phyloP scores from a whole-genome alignment of 2,329 filamentous ascomycete species.

The Fusarium albosuccineum region DNA sequence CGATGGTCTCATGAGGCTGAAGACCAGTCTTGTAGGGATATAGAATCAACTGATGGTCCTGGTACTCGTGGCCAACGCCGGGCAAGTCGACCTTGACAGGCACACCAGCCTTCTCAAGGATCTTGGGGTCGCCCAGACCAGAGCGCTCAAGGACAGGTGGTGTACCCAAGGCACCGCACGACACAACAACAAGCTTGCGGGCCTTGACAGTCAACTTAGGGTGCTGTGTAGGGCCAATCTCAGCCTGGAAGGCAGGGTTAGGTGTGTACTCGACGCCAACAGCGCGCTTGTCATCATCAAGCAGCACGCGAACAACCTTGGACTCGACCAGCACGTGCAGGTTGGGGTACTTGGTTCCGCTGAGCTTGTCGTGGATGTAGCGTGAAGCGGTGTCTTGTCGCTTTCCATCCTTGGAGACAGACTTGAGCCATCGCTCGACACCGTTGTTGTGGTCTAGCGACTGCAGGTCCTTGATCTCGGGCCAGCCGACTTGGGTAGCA shows the following conservation, averaged over 20 bases:
- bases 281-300: constrained; percentile 64
- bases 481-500: constrained; percentile 60
- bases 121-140: constrained; percentile 66
- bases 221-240: constrained; percentile 17
- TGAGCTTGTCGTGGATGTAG: constrained; percentile 56
- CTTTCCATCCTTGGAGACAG: constrained; percentile 61
- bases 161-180: constrained; percentile 64
- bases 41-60: constrained; percentile 68
- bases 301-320: constrained; percentile 67
- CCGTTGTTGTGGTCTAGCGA: constrained; percentile 58
- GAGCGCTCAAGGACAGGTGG: constrained; percentile 72
- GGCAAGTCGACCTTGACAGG: constrained; percentile 60
- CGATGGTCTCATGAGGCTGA: constrained; percentile 55
- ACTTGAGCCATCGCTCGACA: constrained; percentile 51
- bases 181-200: constrained; percentile 48
- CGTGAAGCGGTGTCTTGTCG: constrained; percentile 70
- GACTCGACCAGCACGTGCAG: constrained; percentile 70
- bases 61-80: constrained; percentile 66
- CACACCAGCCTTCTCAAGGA: constrained; percentile 63
- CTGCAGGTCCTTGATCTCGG: constrained; percentile 66
- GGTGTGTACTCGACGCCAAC: constrained; percentile 70
- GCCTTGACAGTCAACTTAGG: constrained; percentile 42
- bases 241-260: constrained; percentile 48
- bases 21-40: constrained; percentile 61
- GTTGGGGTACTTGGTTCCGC: constrained; percentile 61